Evolutionary conservation across 495 filamentous ascomycete species (phyloP), one percentile per base, ranked within the genome.

Genomic region (Daldinia childiae): DNA sequence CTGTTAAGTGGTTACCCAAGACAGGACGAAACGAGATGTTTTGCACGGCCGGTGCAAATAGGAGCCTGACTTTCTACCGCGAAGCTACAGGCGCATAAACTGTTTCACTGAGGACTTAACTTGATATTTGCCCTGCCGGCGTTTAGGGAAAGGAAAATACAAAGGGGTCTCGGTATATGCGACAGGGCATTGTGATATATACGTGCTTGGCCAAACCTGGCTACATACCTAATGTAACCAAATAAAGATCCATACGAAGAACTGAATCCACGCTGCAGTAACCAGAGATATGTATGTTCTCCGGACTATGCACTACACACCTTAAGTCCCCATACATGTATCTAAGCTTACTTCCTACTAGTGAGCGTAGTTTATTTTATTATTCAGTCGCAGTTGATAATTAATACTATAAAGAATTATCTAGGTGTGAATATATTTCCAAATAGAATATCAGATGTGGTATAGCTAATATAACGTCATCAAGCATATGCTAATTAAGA

Each of bases 1-100:
- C 85, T 62, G 93, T 93, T 30, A 91, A 89, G 68, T 98, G 95
- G 95, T 78, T 98, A 62, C 93, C 93, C 11, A 96, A 92, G 80
- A 86, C 84, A 0, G 82, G 77, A 14, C 74, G 79, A 27, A 93
- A 90, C 32, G 95, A 98, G 82, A 90, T 89, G 63, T 99, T 99
- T 79, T 92, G 90, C 56, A 92, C 91, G 14, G 92, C 89, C 14
- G 96, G 96, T 1, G 92, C 91, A 26, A 93, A 90, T 74, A 78
- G 87, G 73, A 93, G 89, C 74, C 85, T 99, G 63, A 87, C 89
- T 6, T 96, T 98, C 79, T 99, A 98, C 77, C 85, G 95, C 38
- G 95, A 99, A 80, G 95, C 96, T 59, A 93, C 90, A 32, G 92
- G 92, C 9, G 88, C 87, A 63, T 93, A 74, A 51, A 50, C 8